Base-by-base conservation (phyloP, 805 yeast genomes). In the Candida tallmaniae region DNA sequence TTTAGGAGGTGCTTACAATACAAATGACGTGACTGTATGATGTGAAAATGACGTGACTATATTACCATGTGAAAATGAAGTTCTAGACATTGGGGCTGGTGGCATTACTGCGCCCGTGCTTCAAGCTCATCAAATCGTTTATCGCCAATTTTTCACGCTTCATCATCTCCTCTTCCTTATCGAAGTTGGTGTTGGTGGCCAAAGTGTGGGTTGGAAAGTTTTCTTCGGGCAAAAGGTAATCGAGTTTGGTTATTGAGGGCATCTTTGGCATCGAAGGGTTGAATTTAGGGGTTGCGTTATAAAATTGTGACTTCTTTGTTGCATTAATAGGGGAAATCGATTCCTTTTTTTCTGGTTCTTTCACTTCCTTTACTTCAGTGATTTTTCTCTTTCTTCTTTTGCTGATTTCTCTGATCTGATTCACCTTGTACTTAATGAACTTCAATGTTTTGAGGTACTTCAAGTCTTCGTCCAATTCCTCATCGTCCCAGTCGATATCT, bases 401-500 rank as follows among this genome's bases (percentile, higher is more conserved):
- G 23, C 30, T 8, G 4, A 35, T 13, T 24, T 44, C 45, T 29
- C 25, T 32, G 18, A 44, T 32, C 10, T 36, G 42, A 26, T 29
- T 32, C 22, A 37, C 52, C 39, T 64, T 67, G 45, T 67, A 65
- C 48, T 63, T 58, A 38, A 67, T 50, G 45, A 59, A 65, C 44
- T 66, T 66, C 42, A 66, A 51, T 5, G 63, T 60, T 33, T 64
- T 65, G 38, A 66, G 49, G 36, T 62, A 66, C 40, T 67, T 67
- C 49, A 65, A 57, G 42, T 66, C 72, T 43, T 67, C 73, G 41
- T 65, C 70, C 69, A 66, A 55, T 15, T 63, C 65, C 41, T 66
- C 72, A 38, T 67, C 71, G 39, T 67, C 73, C 73, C 73, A 66
- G 44, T 66, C 73, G 5, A 65, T 64, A n/a, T 51, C 61, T 12